Evolutionary conservation across 2,329 filamentous ascomycete species (phyloP).

Genomic region (Cercospora zeae-maydis): DNA sequence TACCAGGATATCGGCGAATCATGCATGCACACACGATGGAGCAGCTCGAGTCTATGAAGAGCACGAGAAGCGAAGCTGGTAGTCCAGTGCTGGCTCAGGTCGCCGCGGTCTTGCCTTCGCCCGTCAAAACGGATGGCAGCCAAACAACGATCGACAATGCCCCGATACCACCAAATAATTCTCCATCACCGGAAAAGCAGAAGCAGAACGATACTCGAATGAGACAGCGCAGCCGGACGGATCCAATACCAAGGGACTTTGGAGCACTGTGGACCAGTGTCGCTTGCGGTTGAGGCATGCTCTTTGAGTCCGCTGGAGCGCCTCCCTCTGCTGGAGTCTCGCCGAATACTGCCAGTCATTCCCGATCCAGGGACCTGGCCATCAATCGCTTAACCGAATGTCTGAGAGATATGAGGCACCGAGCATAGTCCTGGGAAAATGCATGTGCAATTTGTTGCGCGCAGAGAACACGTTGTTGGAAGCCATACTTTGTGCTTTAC

Average conservation of each 20-base stretch:
- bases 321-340: too few relatives aligned
- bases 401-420: too few relatives aligned
- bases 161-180: slow-evolving; percentile 23
- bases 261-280: slow-evolving; percentile 5
- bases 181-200: slow-evolving; percentile 15
- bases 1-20: slow-evolving; percentile 25
- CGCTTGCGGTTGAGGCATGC: slow-evolving; percentile 10
- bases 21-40: slow-evolving; percentile 31
- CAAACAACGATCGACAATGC: slow-evolving; percentile 24
- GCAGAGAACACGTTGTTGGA: too few relatives aligned
- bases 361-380: too few relatives aligned
- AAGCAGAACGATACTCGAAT: neutral
- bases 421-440: too few relatives aligned
- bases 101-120: slow-evolving; percentile 13
- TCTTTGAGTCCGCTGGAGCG: too few relatives aligned
- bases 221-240: slow-evolving; percentile 20
- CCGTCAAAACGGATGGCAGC: slow-evolving; percentile 1
- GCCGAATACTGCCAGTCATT: too few relatives aligned
- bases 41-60: slow-evolving; percentile 23
- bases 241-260: slow-evolving; percentile 22
- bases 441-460: too few relatives aligned
- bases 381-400: too few relatives aligned
- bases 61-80: slow-evolving; percentile 13
- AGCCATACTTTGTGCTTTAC: too few relatives aligned
- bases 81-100: slow-evolving; percentile 13